These are phyloP conservation scores for Ceratobasidium papillatum DNA, from an alignment of 1,284 basidiomycete genomes.

Conservation along the genomic window DNA sequence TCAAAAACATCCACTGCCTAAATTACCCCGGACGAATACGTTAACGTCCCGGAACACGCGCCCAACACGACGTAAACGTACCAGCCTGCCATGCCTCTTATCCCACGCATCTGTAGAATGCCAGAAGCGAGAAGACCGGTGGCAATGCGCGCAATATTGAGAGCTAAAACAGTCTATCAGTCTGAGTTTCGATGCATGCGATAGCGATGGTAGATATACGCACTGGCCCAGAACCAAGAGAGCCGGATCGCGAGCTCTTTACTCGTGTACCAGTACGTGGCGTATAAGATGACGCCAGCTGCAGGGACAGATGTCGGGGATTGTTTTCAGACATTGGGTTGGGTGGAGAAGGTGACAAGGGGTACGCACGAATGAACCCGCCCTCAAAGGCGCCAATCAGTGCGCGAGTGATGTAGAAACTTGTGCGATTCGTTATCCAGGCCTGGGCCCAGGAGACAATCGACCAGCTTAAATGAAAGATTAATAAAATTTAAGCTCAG, in stretches of 20 bases:
- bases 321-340: slow-evolving; percentile 5
- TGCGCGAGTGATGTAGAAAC: slow-evolving; percentile 36
- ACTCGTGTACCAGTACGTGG: slow-evolving; percentile 37
- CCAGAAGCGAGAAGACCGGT: slow-evolving; percentile 25
- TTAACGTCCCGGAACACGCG: slow-evolving; percentile 15
- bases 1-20: slow-evolving; percentile 35
- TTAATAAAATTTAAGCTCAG: background rate
- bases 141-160: slow-evolving; percentile 35
- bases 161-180: slow-evolving; percentile 13
- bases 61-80: background rate
- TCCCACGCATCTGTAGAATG: slow-evolving; percentile 26
- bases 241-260: slow-evolving; percentile 33
- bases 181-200: background rate
- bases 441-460: slow-evolving; percentile 35
- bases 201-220: background rate
- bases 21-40: background rate
- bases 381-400: slow-evolving; percentile 35
- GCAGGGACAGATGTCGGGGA: background rate
- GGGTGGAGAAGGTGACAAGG: background rate
- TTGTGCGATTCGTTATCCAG: slow-evolving; percentile 33
- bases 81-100: slow-evolving; percentile 26
- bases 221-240: slow-evolving; percentile 36
- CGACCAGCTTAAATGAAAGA: slow-evolving; percentile 28
- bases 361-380: slow-evolving; percentile 23
- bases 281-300: slow-evolving; percentile 34